Percentiles rank a stretch among this genome's conserved stretches.
Conservation (phyloP, 257 asterid species). For the Paulownia fortunei region DNA sequence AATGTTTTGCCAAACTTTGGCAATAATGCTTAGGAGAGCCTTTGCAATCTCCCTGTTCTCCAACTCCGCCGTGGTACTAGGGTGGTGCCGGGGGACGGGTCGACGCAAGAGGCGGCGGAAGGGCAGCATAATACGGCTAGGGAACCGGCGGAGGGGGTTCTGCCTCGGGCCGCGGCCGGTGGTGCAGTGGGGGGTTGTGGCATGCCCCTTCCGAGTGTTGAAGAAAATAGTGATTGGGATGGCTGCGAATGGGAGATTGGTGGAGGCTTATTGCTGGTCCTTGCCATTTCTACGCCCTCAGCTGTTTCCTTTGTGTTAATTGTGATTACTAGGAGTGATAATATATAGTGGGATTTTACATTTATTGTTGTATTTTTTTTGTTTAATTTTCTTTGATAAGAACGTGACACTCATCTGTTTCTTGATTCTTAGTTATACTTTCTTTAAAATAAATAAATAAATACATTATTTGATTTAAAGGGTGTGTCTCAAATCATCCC, state of each 20-base stretch:
- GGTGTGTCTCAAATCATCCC: no score
- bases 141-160: slow-evolving; percentile 64
- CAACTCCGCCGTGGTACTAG: slow-evolving; percentile 52
- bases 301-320: slow-evolving; percentile 58
- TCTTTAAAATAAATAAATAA: no score
- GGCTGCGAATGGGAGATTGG: slow-evolving; percentile 47
- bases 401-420: no score
- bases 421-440: no score
- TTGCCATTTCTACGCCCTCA: slow-evolving; percentile 67
- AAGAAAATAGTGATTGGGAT: slow-evolving; percentile 54
- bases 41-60: slow-evolving; percentile 44
- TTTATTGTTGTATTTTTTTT: not conserved
- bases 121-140: slow-evolving; percentile 54
- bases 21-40: slow-evolving; percentile 49
- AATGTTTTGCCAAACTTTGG: not conserved
- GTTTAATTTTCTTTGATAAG: not conserved
- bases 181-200: slow-evolving; percentile 59
- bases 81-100: slow-evolving; percentile 47
- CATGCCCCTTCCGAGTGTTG: slow-evolving; percentile 49
- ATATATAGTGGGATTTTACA: not conserved
- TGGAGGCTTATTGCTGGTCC: slow-evolving; percentile 65
- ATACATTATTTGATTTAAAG: no score
- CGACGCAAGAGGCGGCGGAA: slow-evolving; percentile 50
- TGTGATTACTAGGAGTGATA: not conserved
- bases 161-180: slow-evolving; percentile 55